A percentile compares a stretch with the other conserved stretches of the same genome.
Evolutionary conservation across 192 early-diverging fungal species (phyloP).

Genomic region (Rhizoclosmatium globosum): DNA sequence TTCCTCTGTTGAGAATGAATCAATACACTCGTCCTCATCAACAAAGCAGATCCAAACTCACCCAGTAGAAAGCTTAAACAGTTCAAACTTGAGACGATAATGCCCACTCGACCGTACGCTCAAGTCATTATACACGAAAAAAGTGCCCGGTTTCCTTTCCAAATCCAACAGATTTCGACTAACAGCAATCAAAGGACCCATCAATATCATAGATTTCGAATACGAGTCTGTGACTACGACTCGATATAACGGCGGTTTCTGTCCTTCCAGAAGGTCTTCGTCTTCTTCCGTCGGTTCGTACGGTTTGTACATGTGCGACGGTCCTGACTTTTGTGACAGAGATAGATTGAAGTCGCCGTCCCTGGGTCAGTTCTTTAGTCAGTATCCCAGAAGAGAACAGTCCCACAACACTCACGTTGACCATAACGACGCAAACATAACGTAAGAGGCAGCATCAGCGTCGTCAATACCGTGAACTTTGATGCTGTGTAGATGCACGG

Average conservation of each 20-base stretch:
- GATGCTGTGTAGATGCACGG: conserved; percentile 9
- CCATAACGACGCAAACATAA: conserved; percentile 38
- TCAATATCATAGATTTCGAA: conserved; percentile 28
- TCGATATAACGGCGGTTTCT: too few relatives aligned
- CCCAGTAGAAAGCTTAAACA: conserved; percentile 20
- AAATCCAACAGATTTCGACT: conserved; percentile 36
- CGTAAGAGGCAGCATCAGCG: conserved; percentile 1
- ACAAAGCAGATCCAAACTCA: conserved; percentile 16
- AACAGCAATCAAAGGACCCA: conserved; percentile 34
- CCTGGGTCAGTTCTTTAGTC: too few relatives aligned
- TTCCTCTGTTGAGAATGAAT: not conserved
- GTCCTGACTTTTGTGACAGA: too few relatives aligned
- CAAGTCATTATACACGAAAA: conserved; percentile 59
- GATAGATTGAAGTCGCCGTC: too few relatives aligned
- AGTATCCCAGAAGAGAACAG: too few relatives aligned
- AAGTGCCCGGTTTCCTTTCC: conserved; percentile 45
- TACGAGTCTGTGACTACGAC: not conserved
- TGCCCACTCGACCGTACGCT: conserved; percentile 50
- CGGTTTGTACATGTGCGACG: too few relatives aligned
- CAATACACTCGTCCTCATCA: not conserved
- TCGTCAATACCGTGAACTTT: not conserved
- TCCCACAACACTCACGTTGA: conserved; percentile 18
- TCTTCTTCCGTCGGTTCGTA: too few relatives aligned
- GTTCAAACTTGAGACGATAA: conserved; percentile 49
- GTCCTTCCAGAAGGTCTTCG: too few relatives aligned